phyloP scores from a whole-genome alignment of 2,329 filamentous ascomycete genomes.

The Bretziella fagacearum region DNA sequence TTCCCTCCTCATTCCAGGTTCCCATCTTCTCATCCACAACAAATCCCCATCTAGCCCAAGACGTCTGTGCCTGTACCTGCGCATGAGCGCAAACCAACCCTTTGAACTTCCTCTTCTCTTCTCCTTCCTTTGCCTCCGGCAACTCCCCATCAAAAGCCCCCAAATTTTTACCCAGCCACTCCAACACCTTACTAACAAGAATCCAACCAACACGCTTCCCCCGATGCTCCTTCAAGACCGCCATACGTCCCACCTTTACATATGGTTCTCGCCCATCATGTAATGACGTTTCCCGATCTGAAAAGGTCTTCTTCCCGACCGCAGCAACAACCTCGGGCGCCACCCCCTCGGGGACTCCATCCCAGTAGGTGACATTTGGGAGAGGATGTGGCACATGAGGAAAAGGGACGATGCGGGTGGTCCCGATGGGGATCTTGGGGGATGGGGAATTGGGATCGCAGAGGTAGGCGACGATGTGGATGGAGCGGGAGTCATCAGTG shows the following conservation, averaged over 20 bases:
- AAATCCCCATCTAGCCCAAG: constrained; percentile 63
- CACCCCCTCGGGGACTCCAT: constrained; percentile 24
- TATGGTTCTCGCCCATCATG: constrained; percentile 55
- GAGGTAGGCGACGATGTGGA: constrained; percentile 74
- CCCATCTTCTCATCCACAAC: constrained; percentile 55
- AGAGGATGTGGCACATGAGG: constrained; percentile 52
- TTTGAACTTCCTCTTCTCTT: constrained; percentile 30
- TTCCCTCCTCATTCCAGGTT: constrained; percentile 68
- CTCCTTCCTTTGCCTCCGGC: constrained; percentile 28
- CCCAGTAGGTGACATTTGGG: constrained; percentile 31
- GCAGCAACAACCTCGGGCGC: constrained; percentile 10
- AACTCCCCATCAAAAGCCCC: constrained; percentile 26
- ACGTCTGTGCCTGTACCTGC: constrained; percentile 44
- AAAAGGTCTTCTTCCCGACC: constrained; percentile 15
- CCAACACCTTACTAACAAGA: constrained; percentile 48
- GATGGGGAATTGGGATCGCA: constrained; percentile 26
- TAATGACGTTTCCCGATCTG: constrained; percentile 31
- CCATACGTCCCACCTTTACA: constrained; percentile 65
- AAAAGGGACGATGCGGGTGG: constrained; percentile 65
- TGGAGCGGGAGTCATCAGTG: constrained; percentile 58
- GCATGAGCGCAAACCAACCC: constrained; percentile 69
- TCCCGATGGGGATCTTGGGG: constrained; percentile 42
- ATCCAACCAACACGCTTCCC: constrained; percentile 45
- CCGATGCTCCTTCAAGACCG: constrained; percentile 49
- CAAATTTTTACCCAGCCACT: constrained; percentile 49